A percentile compares a stretch with the other conserved stretches of the same genome.
Evolutionary conservation across 345 rosid genomes (phyloP).

Genomic region (Cardamine occulta): DNA sequence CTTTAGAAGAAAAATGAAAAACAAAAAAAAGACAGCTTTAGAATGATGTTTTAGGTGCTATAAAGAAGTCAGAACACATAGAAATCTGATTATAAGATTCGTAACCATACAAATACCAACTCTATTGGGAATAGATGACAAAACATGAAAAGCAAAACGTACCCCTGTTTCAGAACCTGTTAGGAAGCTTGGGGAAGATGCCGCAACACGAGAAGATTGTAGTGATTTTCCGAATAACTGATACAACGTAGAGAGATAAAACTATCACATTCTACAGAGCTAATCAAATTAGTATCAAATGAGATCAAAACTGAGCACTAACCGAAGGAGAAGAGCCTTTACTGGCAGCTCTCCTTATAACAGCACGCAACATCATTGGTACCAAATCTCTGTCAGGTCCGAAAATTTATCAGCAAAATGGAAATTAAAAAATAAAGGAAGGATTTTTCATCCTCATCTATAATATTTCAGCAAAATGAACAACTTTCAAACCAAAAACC

Average conservation of each 20-base stretch:
- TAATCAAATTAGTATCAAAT: background rate
- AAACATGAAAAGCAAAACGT: constrained; percentile 18
- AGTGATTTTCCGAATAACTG: constrained; percentile 43
- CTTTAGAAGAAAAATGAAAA: background rate
- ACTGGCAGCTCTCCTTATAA: constrained; percentile 24
- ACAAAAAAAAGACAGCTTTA: background rate
- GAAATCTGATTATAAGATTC: background rate
- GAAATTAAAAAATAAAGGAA: background rate
- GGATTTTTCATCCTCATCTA: background rate
- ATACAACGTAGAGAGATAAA: constrained; percentile 2
- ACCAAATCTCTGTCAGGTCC: constrained; percentile 3
- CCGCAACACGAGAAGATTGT: constrained; percentile 47
- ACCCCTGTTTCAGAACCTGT: constrained; percentile 56
- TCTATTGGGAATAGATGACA: background rate
- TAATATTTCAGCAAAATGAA: background rate
- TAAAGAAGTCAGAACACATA: background rate
- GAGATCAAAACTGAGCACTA: background rate
- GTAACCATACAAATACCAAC: background rate
- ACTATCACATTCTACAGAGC: background rate
- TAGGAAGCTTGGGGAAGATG: constrained; percentile 48
- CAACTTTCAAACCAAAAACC: background rate
- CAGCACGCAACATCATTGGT: constrained; percentile 24
- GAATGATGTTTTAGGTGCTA: background rate
- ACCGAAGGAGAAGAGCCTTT: constrained; percentile 24
- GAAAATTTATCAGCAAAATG: background rate